Base-by-base conservation (phyloP, 495 filamentous ascomycete genomes). In the Penicillium chermesinum region DNA sequence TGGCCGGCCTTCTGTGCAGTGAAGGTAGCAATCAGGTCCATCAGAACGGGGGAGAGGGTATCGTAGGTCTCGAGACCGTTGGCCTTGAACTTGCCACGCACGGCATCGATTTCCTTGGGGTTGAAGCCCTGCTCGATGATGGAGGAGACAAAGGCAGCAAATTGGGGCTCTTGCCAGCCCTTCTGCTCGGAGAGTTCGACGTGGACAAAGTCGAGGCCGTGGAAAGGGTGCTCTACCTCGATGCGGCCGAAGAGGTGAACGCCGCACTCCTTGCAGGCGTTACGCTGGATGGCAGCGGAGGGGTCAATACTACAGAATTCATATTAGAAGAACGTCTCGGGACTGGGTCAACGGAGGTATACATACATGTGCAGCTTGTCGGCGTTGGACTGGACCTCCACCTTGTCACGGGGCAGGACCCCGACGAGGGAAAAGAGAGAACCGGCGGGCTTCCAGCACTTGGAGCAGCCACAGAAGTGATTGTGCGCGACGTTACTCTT, bases 401-500 rank as follows among this genome's bases (percentile, higher is more conserved):
- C 49, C 15, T 71, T 59, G 42, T 70, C 66, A 12, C 60, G 54
- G 21, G 78, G 71, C 2, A 82, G 55, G 32, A 82, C 79, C 42
- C 65, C 79, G 27, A 83, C 75, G 53, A 83, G 46, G 55, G 75
- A 76, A 70, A 84, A 84, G 48, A 82, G 72, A 2, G 78, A 63
- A 25, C 76, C 73, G 0, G 49, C 27, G 3, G 80, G 80, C 58
- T 82, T 82, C 79, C 79, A 82, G 71, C 79, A 83, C 57, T 82
- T 79, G 50, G 79, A 82, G 67, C 80, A 82, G 25, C 79, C 81
- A 63, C 80, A 83, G 38, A 77, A 77, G 61, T 84, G 80, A 70
- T 84, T 83, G 67, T 81, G 76, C n/a, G 69, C 68, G 37, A 82
- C 70, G 57, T 81, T 74, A 57, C 67, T 62, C 33, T 51, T 56